Conservation (phyloP, 495 filamentous ascomycete species). For the Penicillium fimorum region DNA sequence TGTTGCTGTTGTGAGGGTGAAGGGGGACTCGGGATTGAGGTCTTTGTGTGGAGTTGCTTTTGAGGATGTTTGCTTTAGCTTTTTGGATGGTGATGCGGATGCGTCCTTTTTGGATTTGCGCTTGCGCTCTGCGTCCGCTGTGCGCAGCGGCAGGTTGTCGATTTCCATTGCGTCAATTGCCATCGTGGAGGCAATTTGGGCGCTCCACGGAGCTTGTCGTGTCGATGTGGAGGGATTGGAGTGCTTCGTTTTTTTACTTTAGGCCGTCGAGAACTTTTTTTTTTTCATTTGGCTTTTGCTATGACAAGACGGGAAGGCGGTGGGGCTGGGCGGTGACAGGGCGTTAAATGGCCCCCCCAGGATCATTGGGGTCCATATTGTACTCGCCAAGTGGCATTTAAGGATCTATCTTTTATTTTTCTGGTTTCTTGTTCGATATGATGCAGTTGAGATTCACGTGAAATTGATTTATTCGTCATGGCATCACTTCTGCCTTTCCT, state of each 20-base stretch:
- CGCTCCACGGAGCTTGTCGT: slow-evolving; percentile 22
- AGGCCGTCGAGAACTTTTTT: slow-evolving; percentile 36
- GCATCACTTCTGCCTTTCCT: slow-evolving; percentile 65
- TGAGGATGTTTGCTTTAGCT: slow-evolving; percentile 39
- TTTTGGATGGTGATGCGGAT: slow-evolving; percentile 46
- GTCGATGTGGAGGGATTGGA: slow-evolving; percentile 18
- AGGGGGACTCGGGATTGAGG: slow-evolving; percentile 48
- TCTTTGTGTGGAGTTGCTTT: background rate
- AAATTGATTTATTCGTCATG: slow-evolving; percentile 29
- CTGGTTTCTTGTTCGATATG: slow-evolving; percentile 2
- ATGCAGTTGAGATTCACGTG: background rate
- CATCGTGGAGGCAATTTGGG: slow-evolving; percentile 35
- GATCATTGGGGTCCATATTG: slow-evolving; percentile 10
- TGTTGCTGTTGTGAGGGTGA: slow-evolving; percentile 59
- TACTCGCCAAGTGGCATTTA: slow-evolving; percentile 2
- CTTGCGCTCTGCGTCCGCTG: slow-evolving; percentile 39
- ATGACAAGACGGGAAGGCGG: slow-evolving; percentile 33
- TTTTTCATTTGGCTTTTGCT: slow-evolving; percentile 29
- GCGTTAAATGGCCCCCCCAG: slow-evolving; percentile 9
- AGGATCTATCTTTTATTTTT: background rate
- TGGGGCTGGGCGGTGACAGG: slow-evolving; percentile 31
- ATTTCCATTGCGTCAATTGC: slow-evolving; percentile 47
- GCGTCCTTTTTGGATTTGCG: slow-evolving; percentile 52
- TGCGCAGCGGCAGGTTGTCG: slow-evolving; percentile 27
- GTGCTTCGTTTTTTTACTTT: slow-evolving; percentile 10